These are phyloP conservation scores for Aspergillus proliferans DNA, from an alignment of 2,329 filamentous ascomycete genomes.

Conservation along the genomic window DNA sequence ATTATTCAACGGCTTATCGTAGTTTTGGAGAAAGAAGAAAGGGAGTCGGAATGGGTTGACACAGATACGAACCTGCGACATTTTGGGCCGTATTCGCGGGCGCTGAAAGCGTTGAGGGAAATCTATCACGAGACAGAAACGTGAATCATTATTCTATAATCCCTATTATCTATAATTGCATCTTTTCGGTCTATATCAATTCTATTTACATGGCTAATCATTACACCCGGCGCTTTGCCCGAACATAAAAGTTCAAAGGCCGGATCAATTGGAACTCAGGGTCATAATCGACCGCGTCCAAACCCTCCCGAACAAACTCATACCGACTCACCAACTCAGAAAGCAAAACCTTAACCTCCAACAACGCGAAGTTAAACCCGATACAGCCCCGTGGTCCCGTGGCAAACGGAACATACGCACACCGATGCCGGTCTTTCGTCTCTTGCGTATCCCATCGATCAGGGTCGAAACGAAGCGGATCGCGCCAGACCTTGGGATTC, in stretches of 20 bases:
- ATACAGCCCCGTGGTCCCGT: constrained; percentile 53
- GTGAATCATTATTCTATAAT: background rate
- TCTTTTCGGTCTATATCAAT: no score
- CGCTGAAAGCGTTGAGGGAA: constrained; percentile 9
- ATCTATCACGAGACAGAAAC: background rate
- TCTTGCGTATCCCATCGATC: constrained; percentile 54
- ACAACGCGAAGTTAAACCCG: constrained; percentile 57
- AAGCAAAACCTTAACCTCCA: constrained; percentile 52
- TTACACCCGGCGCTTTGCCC: constrained; percentile 26
- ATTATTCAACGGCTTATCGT: constrained; percentile 7
- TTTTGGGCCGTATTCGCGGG: constrained; percentile 15
- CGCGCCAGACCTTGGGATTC: constrained; percentile 53
- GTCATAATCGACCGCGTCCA: constrained; percentile 30
- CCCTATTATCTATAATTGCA: background rate
- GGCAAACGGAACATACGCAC: constrained; percentile 53
- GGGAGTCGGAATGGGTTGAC: constrained; percentile 13
- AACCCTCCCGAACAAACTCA: constrained; percentile 44
- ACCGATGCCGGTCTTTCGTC: constrained; percentile 46
- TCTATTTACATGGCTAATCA: background rate
- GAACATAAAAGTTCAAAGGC: constrained; percentile 15
- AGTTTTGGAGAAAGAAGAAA: constrained; percentile 13
- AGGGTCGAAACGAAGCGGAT: constrained; percentile 53
- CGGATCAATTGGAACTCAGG: constrained; percentile 15
- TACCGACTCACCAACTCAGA: constrained; percentile 54
- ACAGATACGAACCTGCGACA: constrained; percentile 14